phyloP scores from a whole-genome alignment of 768 basidiomycete species.

The Saitozyma podzolica region DNA sequence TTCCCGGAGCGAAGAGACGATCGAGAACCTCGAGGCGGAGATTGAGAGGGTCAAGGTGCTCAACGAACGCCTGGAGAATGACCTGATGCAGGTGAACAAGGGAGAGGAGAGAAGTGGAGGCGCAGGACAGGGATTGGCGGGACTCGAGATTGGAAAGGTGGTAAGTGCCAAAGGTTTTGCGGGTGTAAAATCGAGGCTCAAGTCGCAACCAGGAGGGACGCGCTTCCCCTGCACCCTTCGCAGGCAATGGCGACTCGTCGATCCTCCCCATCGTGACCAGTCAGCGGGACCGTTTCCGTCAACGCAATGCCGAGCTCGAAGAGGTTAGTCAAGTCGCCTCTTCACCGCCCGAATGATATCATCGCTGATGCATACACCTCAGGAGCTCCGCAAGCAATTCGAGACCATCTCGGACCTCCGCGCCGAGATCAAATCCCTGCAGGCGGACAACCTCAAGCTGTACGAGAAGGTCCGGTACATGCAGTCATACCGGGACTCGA shows the following conservation, averaged over 20 bases:
- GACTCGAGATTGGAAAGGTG: conserved; percentile 65
- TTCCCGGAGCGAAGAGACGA: conserved; percentile 60
- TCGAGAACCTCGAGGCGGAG: conserved; percentile 64
- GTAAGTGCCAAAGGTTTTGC: conserved; percentile 6
- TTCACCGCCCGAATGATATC: background rate
- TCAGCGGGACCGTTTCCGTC: conserved; percentile 95
- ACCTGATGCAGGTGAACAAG: conserved; percentile 77
- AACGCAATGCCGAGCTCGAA: conserved; percentile 94
- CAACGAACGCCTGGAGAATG: conserved; percentile 89
- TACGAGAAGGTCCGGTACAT: conserved; percentile 99
- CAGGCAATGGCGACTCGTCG: conserved; percentile 77
- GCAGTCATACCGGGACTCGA: conserved; percentile 87
- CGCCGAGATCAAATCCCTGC: conserved; percentile 83
- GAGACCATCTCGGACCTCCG: conserved; percentile 92
- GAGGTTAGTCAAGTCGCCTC: conserved; percentile 61
- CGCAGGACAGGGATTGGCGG: conserved; percentile 59
- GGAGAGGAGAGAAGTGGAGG: conserved; percentile 7
- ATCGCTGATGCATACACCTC: background rate
- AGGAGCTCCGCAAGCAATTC: conserved; percentile 95
- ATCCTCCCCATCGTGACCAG: conserved; percentile 98
- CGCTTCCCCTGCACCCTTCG: conserved; percentile 67
- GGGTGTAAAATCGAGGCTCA: background rate
- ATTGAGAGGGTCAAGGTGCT: conserved; percentile 73
- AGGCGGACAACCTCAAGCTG: conserved; percentile 92
- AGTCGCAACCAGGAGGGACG: conserved; percentile 28